A percentile compares a stretch with the other conserved stretches of the same genome.
Conservation (phyloP, 148 eudicot genomes). For the Cornus kousa region DNA sequence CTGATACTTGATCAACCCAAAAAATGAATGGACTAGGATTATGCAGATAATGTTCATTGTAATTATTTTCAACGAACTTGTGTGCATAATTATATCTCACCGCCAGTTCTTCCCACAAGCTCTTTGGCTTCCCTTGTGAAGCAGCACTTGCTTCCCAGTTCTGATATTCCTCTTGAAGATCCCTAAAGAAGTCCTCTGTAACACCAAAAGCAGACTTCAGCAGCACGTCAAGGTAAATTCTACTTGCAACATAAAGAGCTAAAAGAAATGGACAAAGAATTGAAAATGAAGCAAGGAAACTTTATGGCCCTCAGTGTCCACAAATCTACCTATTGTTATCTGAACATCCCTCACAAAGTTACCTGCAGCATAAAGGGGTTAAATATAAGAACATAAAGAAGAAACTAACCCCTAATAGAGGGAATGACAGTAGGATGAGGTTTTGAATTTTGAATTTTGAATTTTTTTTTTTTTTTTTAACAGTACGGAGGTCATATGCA, state of each 20-base stretch:
- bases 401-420: not conserved
- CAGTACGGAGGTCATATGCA: not conserved
- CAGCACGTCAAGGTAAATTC: conserved; percentile 13
- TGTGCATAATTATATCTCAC: conserved; percentile 34
- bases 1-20: too few species aligned
- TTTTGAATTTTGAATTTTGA: not conserved
- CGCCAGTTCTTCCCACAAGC: conserved; percentile 96
- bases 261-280: conserved; percentile 7
- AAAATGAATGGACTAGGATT: not conserved
- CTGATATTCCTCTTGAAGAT: conserved; percentile 81
- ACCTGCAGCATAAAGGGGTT: conserved; percentile 87
- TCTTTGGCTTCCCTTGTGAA: conserved; percentile 89
- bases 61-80: not conserved
- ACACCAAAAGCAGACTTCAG: conserved; percentile 30
- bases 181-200: conserved; percentile 86
- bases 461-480: not conserved
- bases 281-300: conserved; percentile 19
- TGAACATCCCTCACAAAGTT: conserved; percentile 89
- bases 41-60: not conserved
- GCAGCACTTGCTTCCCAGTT: conserved; percentile 87
- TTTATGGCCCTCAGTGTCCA: conserved; percentile 26
- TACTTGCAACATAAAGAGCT: conserved; percentile 14
- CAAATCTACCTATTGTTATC: conserved; percentile 83
- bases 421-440: not conserved
- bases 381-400: conserved; percentile 34